Base-by-base conservation (phyloP, 371 early-diverging fungal species). In the Mucor ambiguus region DNA sequence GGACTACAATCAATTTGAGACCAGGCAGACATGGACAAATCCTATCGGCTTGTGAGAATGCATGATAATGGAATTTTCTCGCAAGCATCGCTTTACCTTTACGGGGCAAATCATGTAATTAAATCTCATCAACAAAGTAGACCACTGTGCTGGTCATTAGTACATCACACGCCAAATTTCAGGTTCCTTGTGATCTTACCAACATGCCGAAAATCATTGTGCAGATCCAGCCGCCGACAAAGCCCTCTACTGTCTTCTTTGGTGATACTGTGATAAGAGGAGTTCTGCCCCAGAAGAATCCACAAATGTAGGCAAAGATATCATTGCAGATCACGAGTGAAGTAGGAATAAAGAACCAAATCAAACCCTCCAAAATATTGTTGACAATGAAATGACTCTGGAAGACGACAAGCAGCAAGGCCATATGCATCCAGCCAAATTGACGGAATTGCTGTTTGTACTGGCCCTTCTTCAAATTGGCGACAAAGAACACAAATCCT, bases 211-310 rank as follows among this genome's bases (percentile, higher is more conserved):
- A 93, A 35, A 94, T 68, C 58, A 94, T 70, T 1, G 99, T 99
- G 67, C 87, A 86, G 41, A 99, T 63, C 66, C 94, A 90, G 24
- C 92, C 99, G 58, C 99, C 99, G 38, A 98, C 84, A 72, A 98
- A 99, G 7, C 99, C 99, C 79, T 99, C 99, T 77, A 96, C 93
- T n/a, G 99, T 99, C 87, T 99, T 99, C 76, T 99, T 99, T 20
- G 99, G 99, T 68, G 93, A 93, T 10, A 99, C 82, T 71, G 89
- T 87, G 68, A 96, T 98, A 38, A 99, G 83, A 6, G 92, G 97
- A n/a, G 96, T 97, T 52, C 89, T 85, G 5, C 99, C 99, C 76
- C 83, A 93, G 74, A 95, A 93, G 80, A 95, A 95, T 9, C 98
- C 99, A 77, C 92, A 93, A 44, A 98, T 81, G 77, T 99, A 99